Conservation (phyloP, 2,329 filamentous ascomycete genomes). For the Sporothrix globosa region DNA sequence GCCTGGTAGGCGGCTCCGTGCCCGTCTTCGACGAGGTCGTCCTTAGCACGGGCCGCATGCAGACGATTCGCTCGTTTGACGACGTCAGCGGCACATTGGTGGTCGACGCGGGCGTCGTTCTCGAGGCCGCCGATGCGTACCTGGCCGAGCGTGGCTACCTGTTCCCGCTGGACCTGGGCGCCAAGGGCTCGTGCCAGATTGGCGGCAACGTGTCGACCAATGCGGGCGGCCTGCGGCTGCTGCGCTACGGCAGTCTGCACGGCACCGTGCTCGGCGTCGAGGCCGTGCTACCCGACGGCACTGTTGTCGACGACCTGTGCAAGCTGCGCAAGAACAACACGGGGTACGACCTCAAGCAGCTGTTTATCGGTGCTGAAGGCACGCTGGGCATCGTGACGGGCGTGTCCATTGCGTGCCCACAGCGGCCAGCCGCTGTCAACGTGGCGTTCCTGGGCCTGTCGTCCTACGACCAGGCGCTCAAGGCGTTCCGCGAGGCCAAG, state of each 20-base stretch:
- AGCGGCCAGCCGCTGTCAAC: constrained; percentile 83
- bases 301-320: constrained; percentile 84
- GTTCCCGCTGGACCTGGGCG: constrained; percentile 95
- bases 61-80: constrained; percentile 87
- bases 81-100: constrained; percentile 89
- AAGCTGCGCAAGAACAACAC: constrained; percentile 98
- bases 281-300: constrained; percentile 90
- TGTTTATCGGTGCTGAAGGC: constrained; percentile 94
- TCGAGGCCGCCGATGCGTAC: constrained; percentile 86
- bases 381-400: constrained; percentile 94
- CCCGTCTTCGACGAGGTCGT: constrained; percentile 99
- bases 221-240: constrained; percentile 83
- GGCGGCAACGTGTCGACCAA: constrained; percentile 97
- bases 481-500: constrained; percentile 87
- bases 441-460: constrained; percentile 92
- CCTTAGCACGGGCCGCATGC: constrained; percentile 87
- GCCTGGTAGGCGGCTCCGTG: constrained; percentile 90
- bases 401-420: constrained; percentile 85
- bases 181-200: constrained; percentile 95
- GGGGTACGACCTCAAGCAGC: constrained; percentile 93
- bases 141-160: constrained; percentile 82
- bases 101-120: constrained; percentile 85
- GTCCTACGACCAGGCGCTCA: constrained; percentile 85
- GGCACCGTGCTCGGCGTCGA: constrained; percentile 91
- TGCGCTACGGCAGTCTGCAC: constrained; percentile 93